Conservation (phyloP, 164 flowering plant genomes). For the Sedum album region DNA sequence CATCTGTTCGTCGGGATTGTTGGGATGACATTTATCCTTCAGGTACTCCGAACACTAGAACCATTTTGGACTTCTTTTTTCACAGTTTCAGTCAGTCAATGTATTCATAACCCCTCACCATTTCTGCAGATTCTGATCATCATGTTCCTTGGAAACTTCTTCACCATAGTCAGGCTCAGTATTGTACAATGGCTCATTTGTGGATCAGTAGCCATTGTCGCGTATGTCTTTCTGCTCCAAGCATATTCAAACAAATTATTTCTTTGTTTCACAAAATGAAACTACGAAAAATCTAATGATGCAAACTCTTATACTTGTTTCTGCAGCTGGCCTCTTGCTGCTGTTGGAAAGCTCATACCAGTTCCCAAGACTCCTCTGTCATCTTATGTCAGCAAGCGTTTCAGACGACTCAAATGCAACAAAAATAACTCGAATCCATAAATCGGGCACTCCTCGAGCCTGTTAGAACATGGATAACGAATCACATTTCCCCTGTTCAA, state of each 20-base stretch:
- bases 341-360: constrained; percentile 51
- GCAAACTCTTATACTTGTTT: background rate
- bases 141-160: constrained; percentile 50
- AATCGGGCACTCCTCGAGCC: background rate
- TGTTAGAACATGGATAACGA: background rate
- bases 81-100: no score
- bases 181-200: constrained; percentile 41
- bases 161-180: constrained; percentile 34
- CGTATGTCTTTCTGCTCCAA: constrained; percentile 24
- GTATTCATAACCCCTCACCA: no score
- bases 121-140: constrained; percentile 41
- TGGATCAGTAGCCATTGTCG: constrained; percentile 37
- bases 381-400: constrained; percentile 21
- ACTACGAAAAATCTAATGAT: background rate
- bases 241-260: background rate
- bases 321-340: constrained; percentile 65
- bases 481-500: background rate
- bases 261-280: background rate
- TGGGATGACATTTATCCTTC: constrained; percentile 42
- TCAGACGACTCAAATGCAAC: constrained; percentile 17
- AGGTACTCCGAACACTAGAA: constrained; percentile 24
- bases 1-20: constrained; percentile 46
- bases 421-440: background rate
- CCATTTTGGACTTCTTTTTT: background rate
- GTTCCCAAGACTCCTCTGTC: constrained; percentile 43